Base-by-base conservation (phyloP, 2,329 filamentous ascomycete species). In the Fusarium pilosicola region DNA sequence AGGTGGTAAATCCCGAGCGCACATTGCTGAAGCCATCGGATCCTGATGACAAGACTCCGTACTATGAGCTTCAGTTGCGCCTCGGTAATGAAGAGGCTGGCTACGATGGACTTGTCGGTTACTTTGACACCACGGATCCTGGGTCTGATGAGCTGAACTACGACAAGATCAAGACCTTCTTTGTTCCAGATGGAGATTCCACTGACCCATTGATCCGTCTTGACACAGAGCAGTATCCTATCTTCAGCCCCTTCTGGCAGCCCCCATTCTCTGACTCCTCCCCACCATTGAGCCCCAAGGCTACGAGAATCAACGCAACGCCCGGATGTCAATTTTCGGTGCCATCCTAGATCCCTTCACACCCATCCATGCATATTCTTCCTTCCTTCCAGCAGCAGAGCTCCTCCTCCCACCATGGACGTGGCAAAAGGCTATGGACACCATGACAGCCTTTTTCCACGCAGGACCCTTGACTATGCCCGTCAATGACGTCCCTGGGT, bases 371-470 rank as follows among this genome's bases (percentile, higher is more conserved):
- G 80, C 69, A 0, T 84, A 82, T 65, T 79, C 76, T 4, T 72
- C 75, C 5, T 74, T 85, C 22, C 74, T 85, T 3, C 84, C 83
- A 1, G 58, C 74, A 2, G 38, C 34, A 7, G 38, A 59, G 5
- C 75, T 84, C 0, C 36, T 48, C 17, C 68, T 85, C 5, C 82
- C 81, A 1, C 17, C 74, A 0, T 85, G 83, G 83, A 83, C 81
- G 0, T 81, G 79, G 79, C 78, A 85, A 62, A 32, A 51, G 1
- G 83, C 83, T 9, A 66, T 85, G 70, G 66, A 77, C 17, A 78
- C 63, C 5, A 85, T 85, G 79, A 83, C 78, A 0, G 83, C 83
- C 1, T 85, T 85, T 58, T 84, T 84, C 70, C 80, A 82, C 54
- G 59, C 77, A 1, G 84, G 84, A 0, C 84, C 83, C 1, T 17